phyloP scores from a whole-genome alignment of 2,329 filamentous ascomycete species.

The Stachybotrys elegans region DNA sequence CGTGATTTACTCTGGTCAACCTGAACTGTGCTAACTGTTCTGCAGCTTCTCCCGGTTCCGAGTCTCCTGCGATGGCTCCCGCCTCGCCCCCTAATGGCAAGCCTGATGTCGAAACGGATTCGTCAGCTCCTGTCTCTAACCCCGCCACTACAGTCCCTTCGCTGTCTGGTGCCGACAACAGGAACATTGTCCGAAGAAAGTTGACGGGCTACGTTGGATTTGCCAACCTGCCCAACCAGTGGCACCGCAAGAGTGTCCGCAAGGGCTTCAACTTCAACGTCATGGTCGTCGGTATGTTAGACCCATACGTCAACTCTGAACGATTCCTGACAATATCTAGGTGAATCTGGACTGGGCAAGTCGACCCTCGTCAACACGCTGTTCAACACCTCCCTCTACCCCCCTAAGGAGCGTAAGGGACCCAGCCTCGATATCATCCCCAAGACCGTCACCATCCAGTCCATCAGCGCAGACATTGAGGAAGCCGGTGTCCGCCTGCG shows the following conservation, averaged over 20 bases:
- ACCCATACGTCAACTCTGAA: not conserved
- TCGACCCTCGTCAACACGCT: constrained; percentile 98
- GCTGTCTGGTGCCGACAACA: constrained; percentile 61
- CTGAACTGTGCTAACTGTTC: no score
- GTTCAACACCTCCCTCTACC: constrained; percentile 99
- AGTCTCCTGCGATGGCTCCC: constrained; percentile 38
- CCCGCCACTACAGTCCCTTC: constrained; percentile 22
- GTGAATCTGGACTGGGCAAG: constrained; percentile 98
- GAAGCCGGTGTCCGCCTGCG: constrained; percentile 96
- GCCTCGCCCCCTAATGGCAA: constrained; percentile 35
- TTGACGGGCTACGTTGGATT: constrained; percentile 98
- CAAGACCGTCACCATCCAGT: constrained; percentile 94
- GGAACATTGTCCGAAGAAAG: constrained; percentile 97
- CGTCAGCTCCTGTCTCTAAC: constrained; percentile 32
- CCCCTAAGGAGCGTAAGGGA: constrained; percentile 96
- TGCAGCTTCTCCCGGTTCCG: constrained; percentile 42
- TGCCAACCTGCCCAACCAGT: constrained; percentile 98
- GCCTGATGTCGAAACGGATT: constrained; percentile 21
- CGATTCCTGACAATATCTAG: constrained; percentile 43
- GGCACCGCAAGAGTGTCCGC: constrained; percentile 99
- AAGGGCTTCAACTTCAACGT: constrained; percentile 99
- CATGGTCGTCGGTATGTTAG: constrained; percentile 93
- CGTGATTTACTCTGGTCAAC: constrained; percentile 27
- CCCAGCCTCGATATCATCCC: constrained; percentile 97
- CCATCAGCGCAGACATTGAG: constrained; percentile 94